Evolutionary conservation across 495 filamentous ascomycete genomes (phyloP), one percentile per base, ranked within the genome.

Genomic region (Hypoxylon perforatum): DNA sequence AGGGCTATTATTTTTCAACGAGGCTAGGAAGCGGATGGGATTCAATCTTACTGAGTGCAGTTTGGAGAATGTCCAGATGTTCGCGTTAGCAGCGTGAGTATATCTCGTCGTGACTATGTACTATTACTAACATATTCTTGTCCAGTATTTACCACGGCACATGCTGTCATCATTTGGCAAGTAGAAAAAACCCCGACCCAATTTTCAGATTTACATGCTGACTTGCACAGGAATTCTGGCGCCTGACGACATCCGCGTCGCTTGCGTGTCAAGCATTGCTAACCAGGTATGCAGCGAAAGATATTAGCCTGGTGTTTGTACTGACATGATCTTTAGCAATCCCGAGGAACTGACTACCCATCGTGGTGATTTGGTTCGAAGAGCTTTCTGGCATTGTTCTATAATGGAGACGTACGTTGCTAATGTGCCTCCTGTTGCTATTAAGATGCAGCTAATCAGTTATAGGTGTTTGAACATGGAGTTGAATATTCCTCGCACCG

Each of bases 41-140:
- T 88, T 86, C 69, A 75, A 83, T 30, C 57, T 83, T 30, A 83
- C 81, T 1, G 79, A 85, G 39, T 85, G 79, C 66, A 82, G 79
- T 58, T 74, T 88, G 11, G 85, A 86, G 63, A 86, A 84, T 63
- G 77, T 88, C 15, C 86, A 87, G 63, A 81, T 85, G 18, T 82
- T 80, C 56, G 73, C 85, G 14, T 72, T 88, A 18, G 76, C 82
- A 38, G 80, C 82, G 84, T 86, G 70, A 63, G 80, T 76, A 25
- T 22, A 1, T 12, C 28, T 53, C 28, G 23, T 33, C 25, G 15
- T 6, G 14, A 21, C 50, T 63, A 22, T 63, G 30, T 33, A 25
- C 35, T 23, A 12, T 41, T 11, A 15, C 47, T 68, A 17, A 33
- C 48, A 21, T 17, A 69, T 46, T 38, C 44, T 1, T 48, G 10